Conservation (phyloP, 2,329 filamentous ascomycete genomes). For the Didymella exigua region DNA sequence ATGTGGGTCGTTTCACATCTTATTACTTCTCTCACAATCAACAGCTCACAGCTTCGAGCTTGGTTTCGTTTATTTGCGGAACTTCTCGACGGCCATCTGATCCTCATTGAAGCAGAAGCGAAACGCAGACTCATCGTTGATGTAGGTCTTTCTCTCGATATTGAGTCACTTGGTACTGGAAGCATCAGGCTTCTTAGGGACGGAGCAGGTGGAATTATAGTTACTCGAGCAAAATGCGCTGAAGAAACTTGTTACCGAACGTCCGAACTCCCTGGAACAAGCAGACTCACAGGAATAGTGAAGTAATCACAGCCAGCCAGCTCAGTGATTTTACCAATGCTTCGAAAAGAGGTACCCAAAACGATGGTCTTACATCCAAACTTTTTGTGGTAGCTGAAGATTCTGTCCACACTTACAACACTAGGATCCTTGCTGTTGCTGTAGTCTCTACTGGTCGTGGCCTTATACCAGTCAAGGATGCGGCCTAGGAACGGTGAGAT, state of each 20-base stretch:
- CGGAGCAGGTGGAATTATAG: conserved; percentile 76
- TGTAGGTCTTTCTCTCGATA: conserved; percentile 87
- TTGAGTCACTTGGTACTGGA: conserved; percentile 68
- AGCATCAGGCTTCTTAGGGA: conserved; percentile 92
- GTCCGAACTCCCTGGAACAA: not conserved
- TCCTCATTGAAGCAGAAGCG: conserved; percentile 99
- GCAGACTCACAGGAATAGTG: conserved; percentile 81
- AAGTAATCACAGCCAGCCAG: conserved; percentile 98
- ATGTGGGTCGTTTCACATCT: too few relatives aligned
- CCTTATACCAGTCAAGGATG: conserved; percentile 99
- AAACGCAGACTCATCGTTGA: conserved; percentile 87
- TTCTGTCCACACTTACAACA: conserved; percentile 88
- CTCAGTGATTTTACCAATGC: conserved; percentile 94
- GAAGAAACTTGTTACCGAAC: conserved; percentile 19
- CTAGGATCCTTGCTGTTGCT: conserved; percentile 88
- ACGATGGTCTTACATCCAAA: conserved; percentile 98
- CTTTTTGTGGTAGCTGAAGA: conserved; percentile 99
- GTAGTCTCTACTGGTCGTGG: conserved; percentile 91
- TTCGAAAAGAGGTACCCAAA: conserved; percentile 99
- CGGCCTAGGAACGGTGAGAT: conserved; percentile 99
- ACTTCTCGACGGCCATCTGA: conserved; percentile 98
- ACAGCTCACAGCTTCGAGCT: too few relatives aligned
- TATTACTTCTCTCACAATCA: too few relatives aligned
- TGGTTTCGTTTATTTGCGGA: too few relatives aligned
- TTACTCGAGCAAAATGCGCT: conserved; percentile 93